Evolutionary conservation across 441 rosid species (phyloP).

Genomic region (Croton setiger): DNA sequence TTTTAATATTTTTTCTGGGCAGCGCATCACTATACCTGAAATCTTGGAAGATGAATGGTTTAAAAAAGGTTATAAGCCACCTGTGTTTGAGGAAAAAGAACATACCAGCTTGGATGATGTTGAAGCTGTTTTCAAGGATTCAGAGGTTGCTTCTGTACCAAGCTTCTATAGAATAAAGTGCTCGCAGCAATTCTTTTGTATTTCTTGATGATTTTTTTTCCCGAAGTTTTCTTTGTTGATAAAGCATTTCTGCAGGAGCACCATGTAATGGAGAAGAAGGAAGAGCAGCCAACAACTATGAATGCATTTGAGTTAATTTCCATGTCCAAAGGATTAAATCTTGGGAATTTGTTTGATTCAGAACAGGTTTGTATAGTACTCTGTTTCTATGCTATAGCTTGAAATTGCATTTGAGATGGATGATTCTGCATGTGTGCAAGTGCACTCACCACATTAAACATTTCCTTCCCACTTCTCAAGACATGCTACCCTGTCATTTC

Average conservation of each 20-base stretch:
- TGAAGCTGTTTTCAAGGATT: slow-evolving; percentile 88
- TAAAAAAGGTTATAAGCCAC: slow-evolving; percentile 69
- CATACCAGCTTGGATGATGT: slow-evolving; percentile 78
- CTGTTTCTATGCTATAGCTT: slow-evolving; percentile 11
- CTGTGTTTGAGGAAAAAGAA: slow-evolving; percentile 71
- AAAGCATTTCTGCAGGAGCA: slow-evolving; percentile 49
- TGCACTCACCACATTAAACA: background rate
- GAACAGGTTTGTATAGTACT: slow-evolving; percentile 58
- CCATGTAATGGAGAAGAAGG: slow-evolving; percentile 83
- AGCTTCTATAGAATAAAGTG: slow-evolving; percentile 1
- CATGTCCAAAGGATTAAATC: slow-evolving; percentile 87
- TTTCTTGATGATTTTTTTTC: slow-evolving; percentile 8
- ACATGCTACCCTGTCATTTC: background rate
- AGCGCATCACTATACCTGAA: slow-evolving; percentile 80
- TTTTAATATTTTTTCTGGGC: slow-evolving; percentile 21
- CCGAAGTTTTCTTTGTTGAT: slow-evolving; percentile 16
- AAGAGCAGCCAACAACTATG: slow-evolving; percentile 74
- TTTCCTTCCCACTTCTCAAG: background rate
- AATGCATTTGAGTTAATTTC: slow-evolving; percentile 91
- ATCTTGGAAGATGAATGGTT: slow-evolving; percentile 92
- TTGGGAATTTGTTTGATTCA: slow-evolving; percentile 67
- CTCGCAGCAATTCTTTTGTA: slow-evolving; percentile 3
- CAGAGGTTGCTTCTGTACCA: slow-evolving; percentile 47
- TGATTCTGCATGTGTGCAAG: background rate
- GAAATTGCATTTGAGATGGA: background rate